These are phyloP conservation scores for Chaetoceros muelleri DNA, from an alignment of 108 stramenopile species.

Conservation along the genomic window DNA sequence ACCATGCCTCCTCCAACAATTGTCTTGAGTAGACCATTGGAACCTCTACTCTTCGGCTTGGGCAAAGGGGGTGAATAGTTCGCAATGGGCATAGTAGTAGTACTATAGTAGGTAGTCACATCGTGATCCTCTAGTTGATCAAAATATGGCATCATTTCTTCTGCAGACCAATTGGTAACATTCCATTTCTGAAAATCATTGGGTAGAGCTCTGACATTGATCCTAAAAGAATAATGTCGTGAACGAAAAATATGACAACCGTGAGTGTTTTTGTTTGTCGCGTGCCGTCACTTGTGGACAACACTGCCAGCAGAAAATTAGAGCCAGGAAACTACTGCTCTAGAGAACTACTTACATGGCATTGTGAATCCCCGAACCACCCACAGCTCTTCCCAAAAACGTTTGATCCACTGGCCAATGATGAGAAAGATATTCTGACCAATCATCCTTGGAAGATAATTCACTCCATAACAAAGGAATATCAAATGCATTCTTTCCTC, in stretches of 20 bases:
- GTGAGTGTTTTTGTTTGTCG: too few relatives aligned
- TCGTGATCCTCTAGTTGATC: conserved; percentile 4
- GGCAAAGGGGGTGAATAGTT: neutral
- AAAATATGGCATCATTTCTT: conserved; percentile 6
- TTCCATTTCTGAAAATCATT: conserved; percentile 11
- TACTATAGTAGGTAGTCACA: too few relatives aligned
- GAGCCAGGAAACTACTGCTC: too few relatives aligned
- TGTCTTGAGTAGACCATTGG: conserved; percentile 4
- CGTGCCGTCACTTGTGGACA: too few relatives aligned
- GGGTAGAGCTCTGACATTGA: conserved; percentile 11
- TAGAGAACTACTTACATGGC: conserved; percentile 11
- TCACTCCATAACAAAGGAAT: conserved; percentile 15
- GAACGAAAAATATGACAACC: too few relatives aligned
- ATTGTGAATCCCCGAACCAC: conserved; percentile 16
- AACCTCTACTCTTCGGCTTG: neutral
- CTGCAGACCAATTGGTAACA: conserved; percentile 6
- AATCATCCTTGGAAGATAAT: conserved; percentile 2
- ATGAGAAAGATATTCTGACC: conserved; percentile 1
- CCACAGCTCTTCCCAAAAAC: conserved; percentile 9
- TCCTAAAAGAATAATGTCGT: too few relatives aligned
- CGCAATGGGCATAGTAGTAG: neutral
- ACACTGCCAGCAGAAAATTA: too few relatives aligned
- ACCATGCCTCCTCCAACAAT: neutral
- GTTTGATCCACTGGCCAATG: conserved; percentile 11
- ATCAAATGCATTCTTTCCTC: conserved; percentile 9